A percentile compares a stretch with the other conserved stretches of the same genome.
phyloP scores from a whole-genome alignment of 2,329 filamentous ascomycete species.

The Xylariaceae sp. region DNA sequence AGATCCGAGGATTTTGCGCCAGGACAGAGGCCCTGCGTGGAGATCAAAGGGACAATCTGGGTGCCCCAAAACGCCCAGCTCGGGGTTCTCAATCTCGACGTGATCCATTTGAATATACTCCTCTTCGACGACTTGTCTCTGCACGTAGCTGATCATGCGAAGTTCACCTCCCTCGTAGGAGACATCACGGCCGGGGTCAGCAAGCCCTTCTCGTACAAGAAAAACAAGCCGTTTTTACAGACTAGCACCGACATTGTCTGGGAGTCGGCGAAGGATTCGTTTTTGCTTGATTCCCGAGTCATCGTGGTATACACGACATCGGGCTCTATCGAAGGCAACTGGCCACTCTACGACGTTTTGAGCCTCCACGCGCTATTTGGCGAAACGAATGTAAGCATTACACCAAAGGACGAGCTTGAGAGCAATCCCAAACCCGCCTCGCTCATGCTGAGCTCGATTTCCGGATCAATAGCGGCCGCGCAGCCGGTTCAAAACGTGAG shows the following conservation, averaged over 20 bases:
- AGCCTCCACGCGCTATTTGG: conserved; percentile 43
- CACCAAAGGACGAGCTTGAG: conserved; percentile 36
- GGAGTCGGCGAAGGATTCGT: conserved; percentile 32
- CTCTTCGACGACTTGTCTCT: conserved; percentile 36
- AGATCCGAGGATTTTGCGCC: conserved; percentile 28
- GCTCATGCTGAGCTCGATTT: conserved; percentile 39
- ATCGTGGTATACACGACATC: conserved; percentile 41
- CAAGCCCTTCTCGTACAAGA: conserved; percentile 23
- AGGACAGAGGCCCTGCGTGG: conserved; percentile 40
- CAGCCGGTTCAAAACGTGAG: conserved; percentile 36
- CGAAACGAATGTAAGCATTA: conserved; percentile 37
- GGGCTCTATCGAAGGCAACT: conserved; percentile 43
- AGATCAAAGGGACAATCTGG: conserved; percentile 44
- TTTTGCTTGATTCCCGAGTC: conserved; percentile 39
- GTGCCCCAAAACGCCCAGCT: conserved; percentile 40
- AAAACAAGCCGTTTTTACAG: background rate
- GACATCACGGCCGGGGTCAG: conserved; percentile 35
- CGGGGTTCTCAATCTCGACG: conserved; percentile 34
- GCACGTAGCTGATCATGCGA: conserved; percentile 33
- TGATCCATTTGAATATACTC: conserved; percentile 35
- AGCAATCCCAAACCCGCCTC: conserved; percentile 36
- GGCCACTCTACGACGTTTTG: conserved; percentile 47
- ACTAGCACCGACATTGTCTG: conserved; percentile 22
- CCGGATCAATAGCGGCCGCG: conserved; percentile 39
- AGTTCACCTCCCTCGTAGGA: conserved; percentile 37